These are phyloP conservation scores for Scutellaria barbata DNA, from an alignment of 257 asterid species.

Conservation along the genomic window DNA sequence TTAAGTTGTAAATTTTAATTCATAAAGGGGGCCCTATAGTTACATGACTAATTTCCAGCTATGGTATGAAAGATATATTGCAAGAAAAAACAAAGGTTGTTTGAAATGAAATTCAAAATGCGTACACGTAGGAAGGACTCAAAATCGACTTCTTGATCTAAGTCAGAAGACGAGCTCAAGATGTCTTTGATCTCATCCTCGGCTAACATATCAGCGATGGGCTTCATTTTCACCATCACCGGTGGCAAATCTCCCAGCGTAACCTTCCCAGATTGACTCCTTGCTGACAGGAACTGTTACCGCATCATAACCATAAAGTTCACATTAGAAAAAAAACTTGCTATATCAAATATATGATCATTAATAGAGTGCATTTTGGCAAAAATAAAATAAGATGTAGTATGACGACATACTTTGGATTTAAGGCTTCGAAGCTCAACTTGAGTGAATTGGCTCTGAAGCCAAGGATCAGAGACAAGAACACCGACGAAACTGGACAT, in stretches of 20 bases:
- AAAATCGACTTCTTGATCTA: slow-evolving; percentile 68
- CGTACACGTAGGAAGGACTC: slow-evolving; percentile 78
- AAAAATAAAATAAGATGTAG: neutral
- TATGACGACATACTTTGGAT: slow-evolving; percentile 50
- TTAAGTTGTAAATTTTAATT: too few species aligned
- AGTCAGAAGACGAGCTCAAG: slow-evolving; percentile 50
- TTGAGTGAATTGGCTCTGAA: slow-evolving; percentile 89
- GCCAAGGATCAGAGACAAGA: slow-evolving; percentile 75
- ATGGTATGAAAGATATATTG: too few species aligned
- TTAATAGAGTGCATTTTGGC: neutral
- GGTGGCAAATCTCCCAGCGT: slow-evolving; percentile 68
- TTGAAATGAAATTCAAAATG: neutral
- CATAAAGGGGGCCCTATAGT: too few species aligned
- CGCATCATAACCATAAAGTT: neutral
- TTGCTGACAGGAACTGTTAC: slow-evolving; percentile 59
- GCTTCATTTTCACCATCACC: slow-evolving; percentile 64
- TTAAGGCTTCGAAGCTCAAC: slow-evolving; percentile 77
- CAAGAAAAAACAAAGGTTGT: too few species aligned
- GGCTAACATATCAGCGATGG: slow-evolving; percentile 45
- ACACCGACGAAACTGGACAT: slow-evolving; percentile 78
- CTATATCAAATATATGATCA: neutral
- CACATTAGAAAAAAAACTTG: neutral
- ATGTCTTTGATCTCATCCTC: slow-evolving; percentile 63
- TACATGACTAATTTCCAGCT: too few species aligned
- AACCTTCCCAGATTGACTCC: slow-evolving; percentile 64